phyloP scores from a whole-genome alignment of 768 basidiomycete genomes.

The Trametopsis cervina region DNA sequence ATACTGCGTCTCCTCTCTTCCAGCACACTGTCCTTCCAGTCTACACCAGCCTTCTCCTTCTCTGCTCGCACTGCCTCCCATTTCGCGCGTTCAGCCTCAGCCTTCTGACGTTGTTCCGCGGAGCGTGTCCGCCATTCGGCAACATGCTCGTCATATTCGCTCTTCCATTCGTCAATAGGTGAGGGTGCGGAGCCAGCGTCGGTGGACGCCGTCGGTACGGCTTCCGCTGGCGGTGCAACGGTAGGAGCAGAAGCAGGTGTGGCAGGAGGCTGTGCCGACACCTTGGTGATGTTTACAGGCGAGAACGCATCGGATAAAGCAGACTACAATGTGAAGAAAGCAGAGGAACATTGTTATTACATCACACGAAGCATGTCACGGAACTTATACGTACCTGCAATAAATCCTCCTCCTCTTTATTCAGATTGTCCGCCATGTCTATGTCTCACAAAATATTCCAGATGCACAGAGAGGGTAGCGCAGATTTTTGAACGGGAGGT shows the following conservation, averaged over 20 bases:
- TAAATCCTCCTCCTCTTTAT: conserved; percentile 22
- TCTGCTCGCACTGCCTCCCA: conserved; percentile 64
- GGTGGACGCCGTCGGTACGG: conserved; percentile 8
- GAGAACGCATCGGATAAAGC: conserved; percentile 25
- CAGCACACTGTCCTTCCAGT: background rate
- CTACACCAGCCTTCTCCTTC: conserved; percentile 30
- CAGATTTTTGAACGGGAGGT: too few relatives aligned
- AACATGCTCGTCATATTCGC: conserved; percentile 62
- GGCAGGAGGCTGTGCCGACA: conserved; percentile 11
- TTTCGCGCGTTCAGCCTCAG: conserved; percentile 61
- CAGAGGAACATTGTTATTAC: background rate
- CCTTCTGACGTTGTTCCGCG: conserved; percentile 65
- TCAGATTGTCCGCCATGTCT: conserved; percentile 20
- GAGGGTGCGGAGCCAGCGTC: conserved; percentile 14
- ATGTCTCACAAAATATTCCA: background rate
- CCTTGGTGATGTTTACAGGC: conserved; percentile 18
- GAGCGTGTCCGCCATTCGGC: conserved; percentile 67
- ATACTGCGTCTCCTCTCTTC: conserved; percentile 18
- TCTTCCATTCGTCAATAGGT: conserved; percentile 49
- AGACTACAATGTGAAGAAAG: conserved; percentile 12
- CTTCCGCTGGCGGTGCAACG: background rate
- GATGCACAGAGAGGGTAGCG: too few relatives aligned
- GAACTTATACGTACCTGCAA: conserved; percentile 17
- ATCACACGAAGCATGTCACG: background rate
- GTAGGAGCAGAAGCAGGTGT: background rate